Evolutionary conservation across 2,329 filamentous ascomycete genomes (phyloP).

Genomic region (Penicillium sp.): DNA sequence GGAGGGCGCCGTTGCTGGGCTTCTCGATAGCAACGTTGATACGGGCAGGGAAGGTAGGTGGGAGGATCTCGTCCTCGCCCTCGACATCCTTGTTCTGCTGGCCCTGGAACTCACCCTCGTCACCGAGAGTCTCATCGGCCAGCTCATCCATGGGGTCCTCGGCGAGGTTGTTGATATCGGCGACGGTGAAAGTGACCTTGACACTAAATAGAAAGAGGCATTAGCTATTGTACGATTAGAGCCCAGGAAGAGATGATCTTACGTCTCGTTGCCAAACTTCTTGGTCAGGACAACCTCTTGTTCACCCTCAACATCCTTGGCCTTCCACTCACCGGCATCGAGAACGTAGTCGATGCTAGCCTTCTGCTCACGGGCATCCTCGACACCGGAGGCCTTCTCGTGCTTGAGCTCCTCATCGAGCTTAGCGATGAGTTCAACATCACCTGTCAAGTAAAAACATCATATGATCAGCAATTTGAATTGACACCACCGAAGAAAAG

Average conservation of each 20-base stretch:
- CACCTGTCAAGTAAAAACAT: constrained; percentile 50
- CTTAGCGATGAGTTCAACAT: constrained; percentile 83
- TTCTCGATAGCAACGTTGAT: constrained; percentile 90
- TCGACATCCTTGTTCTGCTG: constrained; percentile 58
- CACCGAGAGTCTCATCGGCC: constrained; percentile 60
- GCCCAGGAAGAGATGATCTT: constrained; percentile 37
- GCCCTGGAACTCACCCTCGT: constrained; percentile 61
- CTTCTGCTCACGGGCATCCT: constrained; percentile 75
- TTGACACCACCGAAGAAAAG: background rate
- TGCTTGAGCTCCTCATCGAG: constrained; percentile 81
- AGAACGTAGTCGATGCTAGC: constrained; percentile 92
- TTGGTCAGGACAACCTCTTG: constrained; percentile 87
- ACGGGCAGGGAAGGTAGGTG: constrained; percentile 73
- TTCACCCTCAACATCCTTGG: constrained; percentile 77
- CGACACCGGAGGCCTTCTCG: constrained; percentile 78
- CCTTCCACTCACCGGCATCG: constrained; percentile 79
- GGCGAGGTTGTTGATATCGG: constrained; percentile 74
- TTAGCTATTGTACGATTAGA: background rate
- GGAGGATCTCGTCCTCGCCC: constrained; percentile 53
- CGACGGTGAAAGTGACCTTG: constrained; percentile 81
- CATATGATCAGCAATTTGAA: constrained; percentile 8
- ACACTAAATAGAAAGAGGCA: constrained; percentile 56
- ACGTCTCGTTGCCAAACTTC: constrained; percentile 87
- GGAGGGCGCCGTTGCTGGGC: constrained; percentile 79
- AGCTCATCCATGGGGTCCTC: constrained; percentile 57